These are phyloP conservation scores for Ophiosphaerella herpotricha DNA, from an alignment of 2,329 filamentous ascomycete genomes.

Conservation along the genomic window DNA sequence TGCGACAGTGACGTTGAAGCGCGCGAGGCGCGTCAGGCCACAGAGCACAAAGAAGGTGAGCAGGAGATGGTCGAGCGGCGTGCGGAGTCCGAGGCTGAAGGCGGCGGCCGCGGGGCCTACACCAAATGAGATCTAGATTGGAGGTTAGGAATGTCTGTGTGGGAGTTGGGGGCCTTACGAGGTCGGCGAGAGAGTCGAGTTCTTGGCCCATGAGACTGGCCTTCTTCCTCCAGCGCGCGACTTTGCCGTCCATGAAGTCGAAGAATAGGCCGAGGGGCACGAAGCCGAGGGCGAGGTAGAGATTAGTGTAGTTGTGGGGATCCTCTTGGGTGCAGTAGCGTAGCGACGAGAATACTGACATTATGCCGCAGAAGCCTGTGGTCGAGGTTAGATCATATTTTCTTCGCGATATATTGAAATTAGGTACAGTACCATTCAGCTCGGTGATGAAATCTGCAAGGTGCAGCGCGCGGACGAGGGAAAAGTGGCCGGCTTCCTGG, in stretches of 20 bases:
- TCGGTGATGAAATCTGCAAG: slow-evolving; percentile 84
- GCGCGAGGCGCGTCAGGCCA: slow-evolving; percentile 87
- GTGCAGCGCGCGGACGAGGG: slow-evolving; percentile 65
- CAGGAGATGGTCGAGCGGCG: slow-evolving; percentile 77
- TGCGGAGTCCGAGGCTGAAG: slow-evolving; percentile 87
- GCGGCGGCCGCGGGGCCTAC: slow-evolving; percentile 85
- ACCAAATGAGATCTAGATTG: slow-evolving; percentile 84
- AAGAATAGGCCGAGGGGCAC: slow-evolving; percentile 90
- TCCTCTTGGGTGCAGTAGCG: slow-evolving; percentile 81
- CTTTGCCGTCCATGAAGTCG: slow-evolving; percentile 96
- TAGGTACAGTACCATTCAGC: slow-evolving; percentile 63
- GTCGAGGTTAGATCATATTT: slow-evolving; percentile 1
- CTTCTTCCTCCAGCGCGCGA: slow-evolving; percentile 95
- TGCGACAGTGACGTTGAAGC: slow-evolving; percentile 95
- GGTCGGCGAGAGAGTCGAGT: slow-evolving; percentile 89
- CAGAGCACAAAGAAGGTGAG: slow-evolving; percentile 92
- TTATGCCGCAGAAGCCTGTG: slow-evolving; percentile 80
- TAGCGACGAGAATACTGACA: slow-evolving; percentile 94
- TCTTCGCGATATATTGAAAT: not conserved
- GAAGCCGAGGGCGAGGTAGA: slow-evolving; percentile 83
- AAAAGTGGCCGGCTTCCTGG: slow-evolving; percentile 73
- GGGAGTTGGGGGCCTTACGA: slow-evolving; percentile 65
- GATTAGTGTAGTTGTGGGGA: slow-evolving; percentile 65
- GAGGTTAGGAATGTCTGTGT: not conserved
- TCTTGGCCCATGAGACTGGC: slow-evolving; percentile 98